A percentile compares a stretch with the other conserved stretches of the same genome.
phyloP scores from a whole-genome alignment of 2,329 filamentous ascomycete genomes.

The Xylaria sp. region DNA sequence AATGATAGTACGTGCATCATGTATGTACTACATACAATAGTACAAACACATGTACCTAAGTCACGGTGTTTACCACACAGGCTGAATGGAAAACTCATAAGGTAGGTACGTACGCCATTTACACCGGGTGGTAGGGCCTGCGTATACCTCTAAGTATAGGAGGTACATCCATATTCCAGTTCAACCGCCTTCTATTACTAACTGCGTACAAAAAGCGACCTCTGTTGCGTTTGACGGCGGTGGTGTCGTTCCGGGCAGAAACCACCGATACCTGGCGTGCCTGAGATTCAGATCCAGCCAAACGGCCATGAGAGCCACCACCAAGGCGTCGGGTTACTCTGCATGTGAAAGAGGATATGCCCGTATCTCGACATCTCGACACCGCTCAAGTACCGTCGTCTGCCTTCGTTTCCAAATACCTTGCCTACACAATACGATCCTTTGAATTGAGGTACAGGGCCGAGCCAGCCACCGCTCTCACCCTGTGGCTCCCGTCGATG shows the following conservation, averaged over 20 bases:
- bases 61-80: not conserved
- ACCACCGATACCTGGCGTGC: not conserved
- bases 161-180: not conserved
- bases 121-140: not conserved
- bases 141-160: not conserved
- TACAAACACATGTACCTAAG: not conserved
- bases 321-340: conserved; percentile 19
- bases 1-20: not conserved
- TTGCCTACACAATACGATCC: conserved; percentile 5
- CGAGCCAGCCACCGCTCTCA: conserved; percentile 10
- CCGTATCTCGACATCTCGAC: conserved; percentile 23
- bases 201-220: conserved; percentile 7
- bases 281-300: conserved; percentile 6
- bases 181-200: not conserved
- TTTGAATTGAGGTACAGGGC: conserved; percentile 1
- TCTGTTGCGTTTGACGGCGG: not conserved
- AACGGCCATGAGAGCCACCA: not conserved
- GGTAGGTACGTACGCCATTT: conserved; percentile 2
- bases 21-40: not conserved
- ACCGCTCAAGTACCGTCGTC: conserved; percentile 17
- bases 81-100: conserved; percentile 10
- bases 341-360: conserved; percentile 18
- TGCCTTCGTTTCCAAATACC: conserved; percentile 26
- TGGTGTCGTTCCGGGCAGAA: not conserved
- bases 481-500: conserved; percentile 24